A percentile compares a stretch with the other conserved stretches of the same genome.
phyloP scores from a whole-genome alignment of 495 filamentous ascomycete genomes.

The Penicillium steckii region DNA sequence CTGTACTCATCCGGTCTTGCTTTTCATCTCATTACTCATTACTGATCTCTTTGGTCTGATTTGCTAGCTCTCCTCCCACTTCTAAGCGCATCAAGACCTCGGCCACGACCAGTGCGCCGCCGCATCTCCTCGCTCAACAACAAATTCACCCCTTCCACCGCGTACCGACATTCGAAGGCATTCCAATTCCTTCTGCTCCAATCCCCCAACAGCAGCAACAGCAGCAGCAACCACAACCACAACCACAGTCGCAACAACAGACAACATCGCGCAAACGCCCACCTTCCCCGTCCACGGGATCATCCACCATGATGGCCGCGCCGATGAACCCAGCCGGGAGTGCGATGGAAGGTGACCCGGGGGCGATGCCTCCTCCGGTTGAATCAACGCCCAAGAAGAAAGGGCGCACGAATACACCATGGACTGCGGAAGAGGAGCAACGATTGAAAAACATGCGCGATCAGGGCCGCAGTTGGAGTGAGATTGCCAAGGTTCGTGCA shows the following conservation, averaged over 20 bases:
- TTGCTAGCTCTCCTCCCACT: constrained; percentile 40
- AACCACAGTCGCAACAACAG: constrained; percentile 22
- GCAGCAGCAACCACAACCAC: constrained; percentile 27
- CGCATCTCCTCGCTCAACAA: constrained; percentile 43
- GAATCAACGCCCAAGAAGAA: constrained; percentile 74
- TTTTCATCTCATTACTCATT: constrained; percentile 7
- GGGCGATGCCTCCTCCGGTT: constrained; percentile 26
- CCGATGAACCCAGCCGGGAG: constrained; percentile 25
- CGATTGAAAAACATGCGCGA: constrained; percentile 91
- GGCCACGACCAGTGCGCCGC: constrained; percentile 35
- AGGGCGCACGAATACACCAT: constrained; percentile 94
- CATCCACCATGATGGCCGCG: constrained; percentile 36
- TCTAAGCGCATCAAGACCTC: constrained; percentile 47
- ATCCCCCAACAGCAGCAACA: constrained; percentile 33
- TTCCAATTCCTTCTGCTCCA: constrained; percentile 39
- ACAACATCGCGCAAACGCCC: constrained; percentile 47
- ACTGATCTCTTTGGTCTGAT: constrained; percentile 5
- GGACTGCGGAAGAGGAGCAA: constrained; percentile 94
- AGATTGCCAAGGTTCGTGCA: constrained; percentile 83
- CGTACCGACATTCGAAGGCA: constrained; percentile 40
- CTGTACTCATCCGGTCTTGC: background rate
- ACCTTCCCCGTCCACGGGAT: constrained; percentile 33
- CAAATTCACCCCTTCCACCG: constrained; percentile 43
- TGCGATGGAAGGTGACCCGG: constrained; percentile 32
- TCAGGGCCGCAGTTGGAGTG: constrained; percentile 89